A percentile compares a stretch with the other conserved stretches of the same genome.
These are phyloP conservation scores for Penicillium aurantiogriseum DNA, from an alignment of 2,329 filamentous ascomycete species.

Conservation along the genomic window DNA sequence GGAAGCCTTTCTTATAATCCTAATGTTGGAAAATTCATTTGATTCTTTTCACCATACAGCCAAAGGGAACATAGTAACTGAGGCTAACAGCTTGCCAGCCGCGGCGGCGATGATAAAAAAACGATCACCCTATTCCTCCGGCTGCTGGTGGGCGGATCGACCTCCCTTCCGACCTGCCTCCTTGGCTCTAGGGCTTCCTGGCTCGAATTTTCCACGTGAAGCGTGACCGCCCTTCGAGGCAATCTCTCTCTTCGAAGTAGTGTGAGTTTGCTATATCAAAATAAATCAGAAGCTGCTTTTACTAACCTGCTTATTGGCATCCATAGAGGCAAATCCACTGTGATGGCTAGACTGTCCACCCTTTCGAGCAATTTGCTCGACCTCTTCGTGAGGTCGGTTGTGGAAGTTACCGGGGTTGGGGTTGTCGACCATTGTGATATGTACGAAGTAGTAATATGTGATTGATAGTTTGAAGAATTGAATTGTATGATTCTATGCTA, in stretches of 20 bases:
- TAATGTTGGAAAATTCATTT: background rate
- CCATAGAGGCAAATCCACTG: slow-evolving; percentile 32
- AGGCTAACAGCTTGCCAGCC: background rate
- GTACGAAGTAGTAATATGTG: background rate
- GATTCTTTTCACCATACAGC: background rate
- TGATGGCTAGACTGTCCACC: slow-evolving; percentile 34
- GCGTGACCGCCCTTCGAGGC: slow-evolving; percentile 56
- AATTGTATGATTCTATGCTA: background rate
- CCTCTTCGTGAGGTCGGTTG: slow-evolving; percentile 48
- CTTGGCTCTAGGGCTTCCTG: slow-evolving; percentile 52
- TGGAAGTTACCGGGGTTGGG: slow-evolving; percentile 43
- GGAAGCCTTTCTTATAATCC: background rate
- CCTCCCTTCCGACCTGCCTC: slow-evolving; percentile 56
- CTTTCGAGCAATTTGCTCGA: slow-evolving; percentile 42
- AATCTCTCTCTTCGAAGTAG: slow-evolving; percentile 39
- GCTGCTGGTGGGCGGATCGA: background rate
- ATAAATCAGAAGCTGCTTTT: background rate
- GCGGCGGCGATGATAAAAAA: background rate
- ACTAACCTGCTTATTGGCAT: slow-evolving; percentile 32
- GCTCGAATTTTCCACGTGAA: slow-evolving; percentile 55
- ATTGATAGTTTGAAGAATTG: background rate
- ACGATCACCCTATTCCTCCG: background rate
- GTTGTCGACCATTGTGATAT: slow-evolving; percentile 16
- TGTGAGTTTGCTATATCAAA: background rate
- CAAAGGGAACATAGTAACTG: background rate